These are phyloP conservation scores for Phlyctochytrium bullatum DNA, from an alignment of 192 early-diverging fungal species.

Conservation along the genomic window DNA sequence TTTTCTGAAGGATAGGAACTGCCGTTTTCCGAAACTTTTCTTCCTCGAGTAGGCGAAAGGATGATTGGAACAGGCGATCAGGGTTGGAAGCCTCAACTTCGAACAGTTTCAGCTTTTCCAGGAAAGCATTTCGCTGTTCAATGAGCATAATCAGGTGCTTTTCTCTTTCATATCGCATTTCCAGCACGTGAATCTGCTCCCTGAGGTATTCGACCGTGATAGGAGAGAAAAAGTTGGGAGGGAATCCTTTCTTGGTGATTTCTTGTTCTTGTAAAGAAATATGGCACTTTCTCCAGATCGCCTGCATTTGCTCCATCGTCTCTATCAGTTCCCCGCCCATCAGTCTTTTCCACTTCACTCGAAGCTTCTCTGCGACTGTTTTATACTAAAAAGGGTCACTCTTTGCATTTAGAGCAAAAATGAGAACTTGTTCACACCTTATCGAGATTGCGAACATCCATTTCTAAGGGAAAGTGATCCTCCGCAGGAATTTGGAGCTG, in stretches of 20 bases:
- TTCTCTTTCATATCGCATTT: constrained; percentile 18
- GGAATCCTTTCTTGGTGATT: neutral
- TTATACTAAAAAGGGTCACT: neutral
- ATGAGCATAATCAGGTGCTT: constrained; percentile 20
- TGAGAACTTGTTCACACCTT: neutral
- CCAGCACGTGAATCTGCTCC: constrained; percentile 26
- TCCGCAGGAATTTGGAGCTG: neutral
- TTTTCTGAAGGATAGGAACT: constrained; percentile 66
- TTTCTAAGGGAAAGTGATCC: neutral
- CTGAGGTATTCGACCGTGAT: constrained; percentile 21
- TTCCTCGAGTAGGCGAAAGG: constrained; percentile 75
- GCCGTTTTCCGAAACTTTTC: constrained; percentile 75
- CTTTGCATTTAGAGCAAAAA: no score
- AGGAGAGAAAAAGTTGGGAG: constrained; percentile 37
- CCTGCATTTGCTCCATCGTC: constrained; percentile 20
- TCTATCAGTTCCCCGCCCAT: neutral
- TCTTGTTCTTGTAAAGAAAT: constrained; percentile 24
- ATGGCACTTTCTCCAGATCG: constrained; percentile 34
- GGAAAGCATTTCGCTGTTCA: constrained; percentile 27
- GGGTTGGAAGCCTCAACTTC: constrained; percentile 75
- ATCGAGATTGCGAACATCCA: neutral
- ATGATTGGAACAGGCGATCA: constrained; percentile 64
- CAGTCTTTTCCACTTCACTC: neutral
- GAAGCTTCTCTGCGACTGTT: neutral
- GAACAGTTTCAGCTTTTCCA: constrained; percentile 69